phyloP scores from a whole-genome alignment of 371 early-diverging fungal species.

The Lichtheimia hyalospora region DNA sequence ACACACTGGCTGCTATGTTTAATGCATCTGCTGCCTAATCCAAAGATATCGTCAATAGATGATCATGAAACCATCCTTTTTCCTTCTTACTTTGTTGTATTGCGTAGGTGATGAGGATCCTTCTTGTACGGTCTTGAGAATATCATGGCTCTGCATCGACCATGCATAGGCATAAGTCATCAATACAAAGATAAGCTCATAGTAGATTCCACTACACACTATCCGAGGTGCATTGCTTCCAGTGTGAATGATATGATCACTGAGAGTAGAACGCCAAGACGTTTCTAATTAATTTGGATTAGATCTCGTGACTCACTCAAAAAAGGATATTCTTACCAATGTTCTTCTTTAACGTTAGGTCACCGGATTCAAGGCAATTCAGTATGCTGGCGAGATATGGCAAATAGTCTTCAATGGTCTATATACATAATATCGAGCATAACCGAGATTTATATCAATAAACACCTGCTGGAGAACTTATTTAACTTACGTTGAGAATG shows the following conservation, averaged over 20 bases:
- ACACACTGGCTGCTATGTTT: constrained; percentile 59
- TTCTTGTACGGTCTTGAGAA: constrained; percentile 21
- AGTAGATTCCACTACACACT: constrained; percentile 51
- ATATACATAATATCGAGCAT: constrained; percentile 1
- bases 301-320: background rate
- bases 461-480: background rate
- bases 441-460: background rate
- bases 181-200: constrained; percentile 61
- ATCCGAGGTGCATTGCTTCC: constrained; percentile 64
- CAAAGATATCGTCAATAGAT: background rate
- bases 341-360: constrained; percentile 39
- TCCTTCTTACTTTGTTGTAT: constrained; percentile 29
- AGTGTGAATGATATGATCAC: constrained; percentile 49
- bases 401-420: constrained; percentile 66
- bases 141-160: constrained; percentile 38
- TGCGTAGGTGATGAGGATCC: background rate
- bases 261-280: constrained; percentile 63
- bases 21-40: constrained; percentile 55
- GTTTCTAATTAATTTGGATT: constrained; percentile 41
- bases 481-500: constrained; percentile 38
- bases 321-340: constrained; percentile 27
- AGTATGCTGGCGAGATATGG: constrained; percentile 57
- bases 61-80: background rate
- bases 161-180: constrained; percentile 59
- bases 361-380: constrained; percentile 50